Percentiles rank a stretch among this genome's conserved stretches.
phyloP scores from a whole-genome alignment of 2,329 filamentous ascomycete species.

The Trichoderma lentiforme region DNA sequence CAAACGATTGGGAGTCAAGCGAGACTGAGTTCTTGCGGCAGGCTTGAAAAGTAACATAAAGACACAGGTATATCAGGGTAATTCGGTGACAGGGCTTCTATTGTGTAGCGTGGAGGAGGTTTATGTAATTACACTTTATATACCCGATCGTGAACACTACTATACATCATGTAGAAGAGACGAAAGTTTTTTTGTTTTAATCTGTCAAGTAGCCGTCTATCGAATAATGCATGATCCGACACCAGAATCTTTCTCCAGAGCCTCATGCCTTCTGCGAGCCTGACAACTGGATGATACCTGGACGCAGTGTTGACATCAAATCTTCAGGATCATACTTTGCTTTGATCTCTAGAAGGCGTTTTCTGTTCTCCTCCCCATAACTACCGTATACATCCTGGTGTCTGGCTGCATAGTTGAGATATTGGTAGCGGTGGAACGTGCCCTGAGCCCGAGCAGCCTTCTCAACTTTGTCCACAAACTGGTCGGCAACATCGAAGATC shows the following conservation, averaged over 20 bases:
- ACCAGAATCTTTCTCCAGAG: background rate
- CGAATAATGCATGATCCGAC: background rate
- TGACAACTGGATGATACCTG: background rate
- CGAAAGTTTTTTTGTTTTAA: background rate
- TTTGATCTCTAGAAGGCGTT: background rate
- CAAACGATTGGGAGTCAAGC: background rate
- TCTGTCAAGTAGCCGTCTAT: background rate
- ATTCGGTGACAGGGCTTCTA: background rate
- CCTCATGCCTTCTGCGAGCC: background rate
- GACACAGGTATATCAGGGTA: background rate
- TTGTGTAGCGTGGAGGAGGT: background rate
- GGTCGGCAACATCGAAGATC: background rate
- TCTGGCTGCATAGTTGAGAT: background rate
- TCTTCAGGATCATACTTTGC: background rate
- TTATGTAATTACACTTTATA: background rate
- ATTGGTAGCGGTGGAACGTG: background rate
- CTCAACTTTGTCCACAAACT: background rate
- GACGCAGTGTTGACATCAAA: background rate
- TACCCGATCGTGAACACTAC: background rate
- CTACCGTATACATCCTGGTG: background rate
- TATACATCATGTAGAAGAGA: background rate
- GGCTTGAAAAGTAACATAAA: background rate
- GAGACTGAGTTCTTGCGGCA: background rate
- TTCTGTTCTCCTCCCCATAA: background rate
- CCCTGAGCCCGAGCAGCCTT: background rate